A percentile compares a stretch with the other conserved stretches of the same genome.
Evolutionary conservation across 805 yeast species (phyloP).

Genomic region (Schwanniomyces yamadae): DNA sequence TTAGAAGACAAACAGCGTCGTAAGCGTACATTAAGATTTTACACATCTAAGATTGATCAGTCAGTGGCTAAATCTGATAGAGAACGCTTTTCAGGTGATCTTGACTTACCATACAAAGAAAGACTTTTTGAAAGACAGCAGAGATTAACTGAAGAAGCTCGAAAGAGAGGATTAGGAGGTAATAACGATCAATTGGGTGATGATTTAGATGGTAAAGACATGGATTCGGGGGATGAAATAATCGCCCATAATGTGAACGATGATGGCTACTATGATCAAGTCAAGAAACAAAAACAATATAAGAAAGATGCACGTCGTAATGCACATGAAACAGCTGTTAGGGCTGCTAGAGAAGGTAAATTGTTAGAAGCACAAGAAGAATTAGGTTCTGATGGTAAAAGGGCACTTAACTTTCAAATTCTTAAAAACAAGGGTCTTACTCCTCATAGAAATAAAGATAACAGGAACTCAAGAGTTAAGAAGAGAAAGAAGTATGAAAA

Average conservation of each 20-base stretch:
- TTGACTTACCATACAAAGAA: slow-evolving; percentile 88
- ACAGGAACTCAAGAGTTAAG: slow-evolving; percentile 94
- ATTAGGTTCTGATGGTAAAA: slow-evolving; percentile 78
- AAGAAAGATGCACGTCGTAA: slow-evolving; percentile 54
- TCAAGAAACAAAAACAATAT: slow-evolving; percentile 47
- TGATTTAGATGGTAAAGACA: slow-evolving; percentile 53
- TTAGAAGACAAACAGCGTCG: slow-evolving; percentile 80
- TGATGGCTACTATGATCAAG: slow-evolving; percentile 56
- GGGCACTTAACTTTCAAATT: slow-evolving; percentile 93
- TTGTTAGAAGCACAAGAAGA: slow-evolving; percentile 68
- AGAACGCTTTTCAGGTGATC: slow-evolving; percentile 65
- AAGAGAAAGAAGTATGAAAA: slow-evolving; percentile 95
- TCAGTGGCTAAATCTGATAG: slow-evolving; percentile 56
- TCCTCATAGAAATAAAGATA: slow-evolving; percentile 87
- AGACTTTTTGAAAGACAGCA: slow-evolving; percentile 88
- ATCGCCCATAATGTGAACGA: slow-evolving; percentile 46
- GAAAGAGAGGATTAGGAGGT: slow-evolving; percentile 64
- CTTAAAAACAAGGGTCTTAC: slow-evolving; percentile 96
- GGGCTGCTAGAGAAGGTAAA: slow-evolving; percentile 83
- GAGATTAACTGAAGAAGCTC: slow-evolving; percentile 82
- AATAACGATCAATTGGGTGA: slow-evolving; percentile 53
- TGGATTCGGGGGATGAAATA: slow-evolving; percentile 47
- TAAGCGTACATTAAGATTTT: slow-evolving; percentile 83
- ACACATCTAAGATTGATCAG: slow-evolving; percentile 95
- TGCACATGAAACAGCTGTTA: slow-evolving; percentile 68